Percentiles rank a stretch among this genome's conserved stretches.
Conservation (phyloP, 208 protist genomes). For the Acanthamoeba polyphaga region DNA sequence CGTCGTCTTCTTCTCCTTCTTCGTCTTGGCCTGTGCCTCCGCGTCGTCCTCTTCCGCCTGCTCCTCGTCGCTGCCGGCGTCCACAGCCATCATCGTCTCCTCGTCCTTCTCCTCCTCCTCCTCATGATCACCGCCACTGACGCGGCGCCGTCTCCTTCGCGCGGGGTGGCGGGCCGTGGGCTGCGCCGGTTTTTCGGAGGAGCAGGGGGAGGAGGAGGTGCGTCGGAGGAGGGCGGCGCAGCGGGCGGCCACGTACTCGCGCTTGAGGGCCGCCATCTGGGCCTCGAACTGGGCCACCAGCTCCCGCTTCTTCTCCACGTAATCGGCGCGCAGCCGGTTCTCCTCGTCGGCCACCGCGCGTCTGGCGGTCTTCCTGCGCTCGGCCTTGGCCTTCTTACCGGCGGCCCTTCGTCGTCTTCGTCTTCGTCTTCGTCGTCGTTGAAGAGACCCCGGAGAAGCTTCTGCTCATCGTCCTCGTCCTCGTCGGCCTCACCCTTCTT, state of each 20-base stretch:
- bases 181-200: background rate
- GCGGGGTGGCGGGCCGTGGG: background rate
- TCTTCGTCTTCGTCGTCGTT: background rate
- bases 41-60: background rate
- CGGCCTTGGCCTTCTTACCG: background rate
- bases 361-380: background rate
- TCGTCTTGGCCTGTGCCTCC: background rate
- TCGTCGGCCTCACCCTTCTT: background rate
- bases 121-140: too few relatives aligned
- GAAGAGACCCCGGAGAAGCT: background rate
- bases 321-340: background rate
- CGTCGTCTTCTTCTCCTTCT: background rate
- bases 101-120: background rate
- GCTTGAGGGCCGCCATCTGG: background rate
- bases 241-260: slow-evolving; percentile 4
- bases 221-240: background rate
- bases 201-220: background rate
- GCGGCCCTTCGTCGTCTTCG: background rate
- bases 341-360: background rate
- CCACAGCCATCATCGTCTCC: too few relatives aligned
- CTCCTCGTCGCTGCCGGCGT: background rate
- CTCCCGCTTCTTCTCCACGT: slow-evolving; percentile 32
- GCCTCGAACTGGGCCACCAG: background rate
- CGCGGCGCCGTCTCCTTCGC: background rate
- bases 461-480: background rate